Evolutionary conservation across 1,284 basidiomycete species (phyloP), one percentile per base, ranked within the genome.

Genomic region (Sphaerobolus stellatus): DNA sequence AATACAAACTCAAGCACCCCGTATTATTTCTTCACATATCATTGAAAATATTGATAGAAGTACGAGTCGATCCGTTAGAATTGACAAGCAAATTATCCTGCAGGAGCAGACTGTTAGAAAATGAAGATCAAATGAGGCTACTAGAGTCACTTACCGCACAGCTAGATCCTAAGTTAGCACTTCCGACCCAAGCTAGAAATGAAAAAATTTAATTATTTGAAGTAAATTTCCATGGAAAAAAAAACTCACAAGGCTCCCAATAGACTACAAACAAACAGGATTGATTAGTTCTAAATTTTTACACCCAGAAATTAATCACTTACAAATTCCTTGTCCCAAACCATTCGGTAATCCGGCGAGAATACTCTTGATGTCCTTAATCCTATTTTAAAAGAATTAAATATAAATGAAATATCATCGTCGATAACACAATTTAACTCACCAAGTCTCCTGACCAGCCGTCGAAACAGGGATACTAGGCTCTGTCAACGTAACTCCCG

Each of bases 181-280:
- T 84, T 2, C 82, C 82, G 52, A 84, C 70, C 82, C 83, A 85
- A 45, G 36, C 49, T 51, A 40, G 27, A 31, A 25, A 20, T 7
- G 24, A 5, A 44, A 45, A 51, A 70, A 79, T 58, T 66, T 82
- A 81, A 22, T 76, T 64, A 59, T 81, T 83, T 22, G 67, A 65
- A 25, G 80, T 81, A 13, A 81, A 81, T 34, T 84, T 63, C 50
- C 59, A 72, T n/a, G 79, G 81, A 57, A 77, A 83, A 1, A 81
- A 82, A 52, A 84, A 70, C 81, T 82, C 83, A 46, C 73, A 81
- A 36, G 82, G 82, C 63, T 85, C 82, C 83, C 82, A 85, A 62
- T 84, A 84, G 18, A 79, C 72, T 47, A 75, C 67, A 2, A 76
- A 74, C 40, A 73, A 61, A 34, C 33, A 43, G 33, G 25, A n/a